Evolutionary conservation across 2,329 filamentous ascomycete species (phyloP).

Genomic region (Fusarium scirpi): DNA sequence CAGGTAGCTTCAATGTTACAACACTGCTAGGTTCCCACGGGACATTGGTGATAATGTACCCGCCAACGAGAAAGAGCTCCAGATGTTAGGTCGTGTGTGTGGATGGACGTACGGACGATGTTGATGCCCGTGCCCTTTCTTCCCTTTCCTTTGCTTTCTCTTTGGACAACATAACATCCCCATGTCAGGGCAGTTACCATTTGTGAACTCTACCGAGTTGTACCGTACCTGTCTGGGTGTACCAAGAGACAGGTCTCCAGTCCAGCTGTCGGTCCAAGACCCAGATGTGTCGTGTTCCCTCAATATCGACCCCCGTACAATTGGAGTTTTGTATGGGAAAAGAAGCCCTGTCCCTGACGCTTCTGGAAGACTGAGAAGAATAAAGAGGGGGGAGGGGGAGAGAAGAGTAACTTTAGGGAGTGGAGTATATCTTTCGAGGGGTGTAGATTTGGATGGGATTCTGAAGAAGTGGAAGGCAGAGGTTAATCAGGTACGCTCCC

Average conservation of each 20-base stretch:
- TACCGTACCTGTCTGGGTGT: slow-evolving; percentile 8
- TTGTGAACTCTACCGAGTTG: slow-evolving; percentile 33
- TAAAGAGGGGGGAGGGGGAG: slow-evolving; percentile 28
- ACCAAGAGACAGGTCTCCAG: not conserved
- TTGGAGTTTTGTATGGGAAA: slow-evolving; percentile 27
- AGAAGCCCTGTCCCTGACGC: slow-evolving; percentile 40
- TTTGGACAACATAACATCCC: slow-evolving; percentile 38
- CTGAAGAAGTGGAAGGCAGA: slow-evolving; percentile 7
- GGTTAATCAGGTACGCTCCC: slow-evolving; percentile 11
- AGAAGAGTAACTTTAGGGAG: slow-evolving; percentile 17
- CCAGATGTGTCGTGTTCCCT: slow-evolving; percentile 37
- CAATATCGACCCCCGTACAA: slow-evolving; percentile 29
- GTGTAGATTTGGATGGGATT: slow-evolving; percentile 29
- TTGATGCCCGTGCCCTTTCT: slow-evolving; percentile 36
- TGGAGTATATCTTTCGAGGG: slow-evolving; percentile 8
- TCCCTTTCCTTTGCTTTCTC: slow-evolving; percentile 15
- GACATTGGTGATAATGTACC: slow-evolving; percentile 47
- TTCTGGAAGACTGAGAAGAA: slow-evolving; percentile 44
- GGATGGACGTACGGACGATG: slow-evolving; percentile 24
- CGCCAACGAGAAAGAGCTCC: slow-evolving; percentile 34
- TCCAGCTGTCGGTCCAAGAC: slow-evolving; percentile 32
- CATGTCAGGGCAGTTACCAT: slow-evolving; percentile 37
- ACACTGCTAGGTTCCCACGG: slow-evolving; percentile 38
- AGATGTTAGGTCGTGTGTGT: slow-evolving; percentile 10
- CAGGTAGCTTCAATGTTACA: slow-evolving; percentile 43